Base-by-base conservation (phyloP, 176 grass and related monocot genomes). In the Triticum timopheevii region DNA sequence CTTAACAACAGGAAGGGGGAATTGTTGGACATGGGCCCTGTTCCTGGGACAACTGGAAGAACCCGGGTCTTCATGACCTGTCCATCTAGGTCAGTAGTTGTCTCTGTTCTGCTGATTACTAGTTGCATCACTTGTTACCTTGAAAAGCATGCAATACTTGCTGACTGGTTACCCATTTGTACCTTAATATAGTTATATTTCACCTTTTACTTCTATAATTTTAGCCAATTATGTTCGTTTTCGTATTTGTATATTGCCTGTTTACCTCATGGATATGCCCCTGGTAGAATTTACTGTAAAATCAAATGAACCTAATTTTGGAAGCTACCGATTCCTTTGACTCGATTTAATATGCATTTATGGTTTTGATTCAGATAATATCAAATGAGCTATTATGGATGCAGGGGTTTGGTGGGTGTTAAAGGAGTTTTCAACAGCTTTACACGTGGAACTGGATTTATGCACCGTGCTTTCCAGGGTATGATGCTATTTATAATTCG, bases 371-470 rank as follows among this genome's bases (percentile, higher is more conserved):
- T 62, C 52, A 31, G 45, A 61, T 84, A 69, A 59, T 84, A 80
- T 17, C 42, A 80, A 79, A 59, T 88, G 79, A 63, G 90, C 15
- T 80, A n/a, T 87, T 86, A 61, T 90, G 80, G 54, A 90, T 77
- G 70, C 92, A 98, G 97, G 90, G 97, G 97, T 73, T 90, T 98
- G 76, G 97, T 98, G 78, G 97, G 97, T 76, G 90, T 96, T 63
- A 94, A 90, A 94, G 91, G 92, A 93, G 88, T 98, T 82, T 98
- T 98, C 85, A 98, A 90, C 90, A 96, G 94, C 44, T 93, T 90
- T 83, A 98, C 97, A 56, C 97, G 97, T 78, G 97, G 97, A 85
- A 96, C 89, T 94, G 97, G 97, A 83, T 98, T 98, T 91, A 98
- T 98, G 97, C 97, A 98, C 59, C 93, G 97, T 73, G 97, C 97